A percentile compares a stretch with the other conserved stretches of the same genome.
Conservation (phyloP, 2,329 filamentous ascomycete species). For the Phoma herbarum region DNA sequence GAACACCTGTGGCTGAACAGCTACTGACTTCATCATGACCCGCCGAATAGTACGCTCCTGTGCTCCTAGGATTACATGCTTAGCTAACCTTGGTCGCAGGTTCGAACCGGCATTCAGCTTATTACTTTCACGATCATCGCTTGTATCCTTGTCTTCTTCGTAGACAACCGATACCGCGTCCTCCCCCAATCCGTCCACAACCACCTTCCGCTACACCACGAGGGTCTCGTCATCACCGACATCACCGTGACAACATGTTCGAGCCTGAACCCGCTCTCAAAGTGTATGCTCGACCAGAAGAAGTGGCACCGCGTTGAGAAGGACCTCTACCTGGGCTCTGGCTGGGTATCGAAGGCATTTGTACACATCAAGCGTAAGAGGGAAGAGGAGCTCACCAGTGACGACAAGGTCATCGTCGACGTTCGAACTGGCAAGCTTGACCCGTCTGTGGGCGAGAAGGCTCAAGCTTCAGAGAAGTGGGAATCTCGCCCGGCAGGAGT, state of each 20-base stretch:
- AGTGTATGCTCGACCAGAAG: slow-evolving; percentile 75
- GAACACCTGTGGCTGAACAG: slow-evolving; percentile 18
- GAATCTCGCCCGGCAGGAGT: slow-evolving; percentile 79
- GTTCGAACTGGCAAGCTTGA: slow-evolving; percentile 77
- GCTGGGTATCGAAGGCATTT: slow-evolving; percentile 80
- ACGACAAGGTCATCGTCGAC: slow-evolving; percentile 83
- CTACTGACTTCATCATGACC: slow-evolving; percentile 44
- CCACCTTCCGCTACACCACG: slow-evolving; percentile 82
- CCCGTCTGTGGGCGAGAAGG: slow-evolving; percentile 67
- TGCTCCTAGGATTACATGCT: not conserved
- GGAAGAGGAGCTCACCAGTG: slow-evolving; percentile 78
- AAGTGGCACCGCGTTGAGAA: slow-evolving; percentile 89
- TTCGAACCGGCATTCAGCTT: slow-evolving; percentile 77
- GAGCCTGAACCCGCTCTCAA: slow-evolving; percentile 74
- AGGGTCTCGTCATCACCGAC: slow-evolving; percentile 86
- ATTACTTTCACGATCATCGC: slow-evolving; percentile 68
- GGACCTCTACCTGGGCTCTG: slow-evolving; percentile 80
- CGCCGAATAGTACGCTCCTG: slow-evolving; percentile 48
- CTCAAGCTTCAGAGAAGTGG: slow-evolving; percentile 72
- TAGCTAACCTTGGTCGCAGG: slow-evolving; percentile 37
- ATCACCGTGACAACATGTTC: slow-evolving; percentile 81
- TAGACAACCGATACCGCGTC: slow-evolving; percentile 88
- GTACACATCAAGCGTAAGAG: slow-evolving; percentile 83
- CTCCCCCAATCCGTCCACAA: slow-evolving; percentile 86
- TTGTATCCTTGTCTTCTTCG: slow-evolving; percentile 77